phyloP scores from a whole-genome alignment of 176 grass and related monocot species.

The Oryza glumipatula region DNA sequence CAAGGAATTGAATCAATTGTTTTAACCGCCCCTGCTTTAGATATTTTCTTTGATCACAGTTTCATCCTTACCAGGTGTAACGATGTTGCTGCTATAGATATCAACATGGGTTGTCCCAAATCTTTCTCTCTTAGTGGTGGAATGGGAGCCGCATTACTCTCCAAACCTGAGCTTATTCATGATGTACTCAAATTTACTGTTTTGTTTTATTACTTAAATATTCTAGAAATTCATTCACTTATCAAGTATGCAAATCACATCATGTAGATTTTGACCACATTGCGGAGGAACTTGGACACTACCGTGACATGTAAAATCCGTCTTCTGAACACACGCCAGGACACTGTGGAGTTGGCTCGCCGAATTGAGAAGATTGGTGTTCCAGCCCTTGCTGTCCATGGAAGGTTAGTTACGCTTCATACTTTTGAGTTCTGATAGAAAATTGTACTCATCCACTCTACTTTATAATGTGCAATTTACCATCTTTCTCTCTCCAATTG shows the following conservation, averaged over 20 bases:
- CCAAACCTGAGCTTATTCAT: constrained; percentile 98
- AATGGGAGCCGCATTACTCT: constrained; percentile 97
- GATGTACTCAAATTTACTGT: constrained; percentile 61
- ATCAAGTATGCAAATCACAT: constrained; percentile 40
- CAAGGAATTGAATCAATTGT: neutral
- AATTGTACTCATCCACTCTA: neutral
- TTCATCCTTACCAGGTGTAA: constrained; percentile 57
- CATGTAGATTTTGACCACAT: constrained; percentile 91
- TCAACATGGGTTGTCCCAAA: constrained; percentile 97
- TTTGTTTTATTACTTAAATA: constrained; percentile 32
- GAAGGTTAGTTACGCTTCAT: constrained; percentile 59
- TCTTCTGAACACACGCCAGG: constrained; percentile 62
- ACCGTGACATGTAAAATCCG: constrained; percentile 94
- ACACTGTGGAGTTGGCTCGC: constrained; percentile 86
- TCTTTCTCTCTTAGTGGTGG: constrained; percentile 89
- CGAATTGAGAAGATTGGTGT: constrained; percentile 93
- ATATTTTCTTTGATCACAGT: constrained; percentile 32
- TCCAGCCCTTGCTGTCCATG: constrained; percentile 87
- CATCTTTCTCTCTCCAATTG: constrained; percentile 26
- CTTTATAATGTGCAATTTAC: constrained; percentile 18
- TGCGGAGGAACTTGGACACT: constrained; percentile 78
- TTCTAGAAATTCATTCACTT: constrained; percentile 25
- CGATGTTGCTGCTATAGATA: constrained; percentile 94
- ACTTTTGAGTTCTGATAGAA: constrained; percentile 29
- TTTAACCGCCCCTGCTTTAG: constrained; percentile 2